Base-by-base conservation (phyloP, 495 filamentous ascomycete genomes). In the Penicillium steckii region DNA sequence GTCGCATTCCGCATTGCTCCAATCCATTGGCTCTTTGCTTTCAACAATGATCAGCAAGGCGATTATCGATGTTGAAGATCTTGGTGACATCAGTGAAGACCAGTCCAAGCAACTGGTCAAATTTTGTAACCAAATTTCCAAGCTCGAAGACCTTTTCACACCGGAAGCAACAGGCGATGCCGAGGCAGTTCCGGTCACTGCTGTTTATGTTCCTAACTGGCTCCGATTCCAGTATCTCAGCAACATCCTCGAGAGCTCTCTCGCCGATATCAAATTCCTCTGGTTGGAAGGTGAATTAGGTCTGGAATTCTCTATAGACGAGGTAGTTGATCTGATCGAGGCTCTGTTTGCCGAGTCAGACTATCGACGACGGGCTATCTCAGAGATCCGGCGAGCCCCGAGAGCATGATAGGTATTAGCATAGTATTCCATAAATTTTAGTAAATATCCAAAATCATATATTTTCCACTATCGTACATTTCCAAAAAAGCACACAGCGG, bases 341-440 rank as follows among this genome's bases (percentile, higher is more conserved):
- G 85, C 90, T 13, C 80, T 95, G 64, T 99, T 99, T 74, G 91
- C 92, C 49, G 93, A 96, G 66, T 91, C 88, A 60, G 79, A 86
- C 22, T 73, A 88, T 60, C 82, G 91, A 40, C 80, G 87, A 62
- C 84, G 81, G 59, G 86, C 88, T 19, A 85, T 96, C 47, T 78
- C 76, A 51, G 89, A 96, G 69, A 95, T 98, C 55, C 82, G 80
- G 55, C 67, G 69, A 40, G 58, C 63, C 6, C 63, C 66, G 12
- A 55, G 60, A 35, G 52, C 48, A 25, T 62, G 55, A 44, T 0
- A 15, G 15, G 33, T 5, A 35, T 35, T 5, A 37, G 13, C 15
- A 21, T 10, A 44, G 15, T 35, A 29, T 2, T 37, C n/a, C 9
- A 23, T 29, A 25, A 25, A 37, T 21, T 33, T 10, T 33, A 32